These are phyloP conservation scores for Nidula niveotomentosa DNA, from an alignment of 1,284 basidiomycete species.

Conservation along the genomic window DNA sequence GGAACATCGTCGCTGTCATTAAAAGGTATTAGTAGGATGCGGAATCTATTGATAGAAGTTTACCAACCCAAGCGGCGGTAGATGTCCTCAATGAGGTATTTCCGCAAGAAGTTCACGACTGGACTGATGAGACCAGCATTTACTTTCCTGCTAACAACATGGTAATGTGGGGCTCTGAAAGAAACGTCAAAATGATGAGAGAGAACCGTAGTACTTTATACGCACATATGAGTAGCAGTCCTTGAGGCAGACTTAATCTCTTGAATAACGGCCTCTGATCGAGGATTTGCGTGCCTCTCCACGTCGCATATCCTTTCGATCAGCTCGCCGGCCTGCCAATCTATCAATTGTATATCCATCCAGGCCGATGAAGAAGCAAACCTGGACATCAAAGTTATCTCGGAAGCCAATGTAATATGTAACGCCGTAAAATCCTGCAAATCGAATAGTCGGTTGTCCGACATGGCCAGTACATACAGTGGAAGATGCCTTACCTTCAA, in stretches of 20 bases:
- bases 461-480: too few relatives aligned
- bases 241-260: slow-evolving; percentile 41
- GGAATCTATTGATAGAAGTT: too few relatives aligned
- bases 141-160: slow-evolving; percentile 44
- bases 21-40: too few relatives aligned
- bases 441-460: too few relatives aligned
- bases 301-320: slow-evolving; percentile 48
- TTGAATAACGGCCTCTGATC: slow-evolving; percentile 25
- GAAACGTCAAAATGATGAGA: not conserved
- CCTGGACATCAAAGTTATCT: slow-evolving; percentile 50
- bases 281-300: slow-evolving; percentile 38
- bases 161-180: slow-evolving; percentile 57
- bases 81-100: slow-evolving; percentile 52
- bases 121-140: slow-evolving; percentile 27
- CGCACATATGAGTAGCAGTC: slow-evolving; percentile 60
- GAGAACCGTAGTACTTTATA: not conserved
- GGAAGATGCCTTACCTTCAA: slow-evolving; percentile 6
- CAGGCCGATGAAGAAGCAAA: slow-evolving; percentile 7
- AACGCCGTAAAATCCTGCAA: slow-evolving; percentile 56
- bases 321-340: slow-evolving; percentile 39
- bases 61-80: slow-evolving; percentile 50
- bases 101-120: slow-evolving; percentile 42
- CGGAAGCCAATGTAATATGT: slow-evolving; percentile 64
- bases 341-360: not conserved
- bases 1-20: slow-evolving; percentile 48